Conservation (phyloP, 352 stramenopile species). For the Phytophthora podocarpi region DNA sequence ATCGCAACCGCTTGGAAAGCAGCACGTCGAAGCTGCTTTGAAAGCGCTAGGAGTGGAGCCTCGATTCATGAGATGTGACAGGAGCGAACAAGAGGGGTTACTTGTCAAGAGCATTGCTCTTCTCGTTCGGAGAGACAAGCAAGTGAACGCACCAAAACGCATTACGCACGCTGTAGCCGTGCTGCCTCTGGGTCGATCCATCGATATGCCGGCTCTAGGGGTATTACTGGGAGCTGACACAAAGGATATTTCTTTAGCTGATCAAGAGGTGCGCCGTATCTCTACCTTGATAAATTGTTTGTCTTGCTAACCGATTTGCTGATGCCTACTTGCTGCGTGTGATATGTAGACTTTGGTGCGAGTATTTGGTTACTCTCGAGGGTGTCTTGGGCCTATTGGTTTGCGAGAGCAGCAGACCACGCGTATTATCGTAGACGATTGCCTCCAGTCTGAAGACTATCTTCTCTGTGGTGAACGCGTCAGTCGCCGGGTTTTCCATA, state of each 20-base stretch:
- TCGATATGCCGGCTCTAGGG: slow-evolving; percentile 56
- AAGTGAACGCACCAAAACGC: not conserved
- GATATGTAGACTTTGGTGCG: slow-evolving; percentile 50
- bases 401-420: slow-evolving; percentile 54
- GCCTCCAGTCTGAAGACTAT: slow-evolving; percentile 23
- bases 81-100: slow-evolving; percentile 26
- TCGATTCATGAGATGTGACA: slow-evolving; percentile 34
- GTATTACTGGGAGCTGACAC: slow-evolving; percentile 24
- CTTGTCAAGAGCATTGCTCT: slow-evolving; percentile 77
- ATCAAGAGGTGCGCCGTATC: slow-evolving; percentile 49
- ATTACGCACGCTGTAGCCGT: slow-evolving; percentile 53
- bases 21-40: slow-evolving; percentile 48
- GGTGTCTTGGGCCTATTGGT: slow-evolving; percentile 66
- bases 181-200: slow-evolving; percentile 50
- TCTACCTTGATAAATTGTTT: not conserved
- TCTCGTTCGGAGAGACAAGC: slow-evolving; percentile 24
- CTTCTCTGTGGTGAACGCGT: slow-evolving; percentile 49
- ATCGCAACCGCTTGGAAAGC: slow-evolving; percentile 28
- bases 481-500: slow-evolving; percentile 25
- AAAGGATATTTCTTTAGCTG: slow-evolving; percentile 46
- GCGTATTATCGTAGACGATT: slow-evolving; percentile 58
- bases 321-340: not conserved
- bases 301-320: slow-evolving; percentile 1
- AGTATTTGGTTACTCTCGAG: slow-evolving; percentile 69
- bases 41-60: slow-evolving; percentile 23